Percentiles rank a stretch among this genome's conserved stretches.
Evolutionary conservation across 768 basidiomycete species (phyloP).

Genomic region (Tylopilus vinaceipallidus): DNA sequence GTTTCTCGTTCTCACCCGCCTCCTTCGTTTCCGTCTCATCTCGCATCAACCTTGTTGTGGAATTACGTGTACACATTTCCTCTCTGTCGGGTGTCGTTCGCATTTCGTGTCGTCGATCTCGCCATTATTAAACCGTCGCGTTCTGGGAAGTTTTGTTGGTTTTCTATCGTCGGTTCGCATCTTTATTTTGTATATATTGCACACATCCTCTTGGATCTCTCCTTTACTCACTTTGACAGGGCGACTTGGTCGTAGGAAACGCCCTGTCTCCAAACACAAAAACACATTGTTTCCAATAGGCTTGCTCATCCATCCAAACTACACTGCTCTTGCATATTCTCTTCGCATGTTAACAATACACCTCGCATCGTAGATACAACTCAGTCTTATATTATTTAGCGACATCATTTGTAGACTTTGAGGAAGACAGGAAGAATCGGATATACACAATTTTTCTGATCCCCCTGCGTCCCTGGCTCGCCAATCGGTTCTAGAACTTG

Average conservation of each 20-base stretch:
- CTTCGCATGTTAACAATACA: constrained; percentile 4
- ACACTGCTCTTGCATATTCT: constrained; percentile 1
- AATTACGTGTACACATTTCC: constrained; percentile 33
- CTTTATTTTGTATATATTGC: constrained; percentile 26
- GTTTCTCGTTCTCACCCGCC: constrained; percentile 6
- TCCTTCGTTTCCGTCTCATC: constrained; percentile 19
- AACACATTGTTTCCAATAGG: constrained; percentile 1
- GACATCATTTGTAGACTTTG: constrained; percentile 23
- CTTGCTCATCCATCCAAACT: background rate
- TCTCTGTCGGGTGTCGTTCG: constrained; percentile 15
- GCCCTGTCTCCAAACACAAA: background rate
- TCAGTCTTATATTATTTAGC: constrained; percentile 21
- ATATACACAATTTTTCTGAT: constrained; percentile 7
- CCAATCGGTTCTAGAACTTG: too few species aligned
- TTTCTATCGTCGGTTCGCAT: background rate
- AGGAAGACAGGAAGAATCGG: constrained; percentile 11
- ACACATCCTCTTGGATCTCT: background rate
- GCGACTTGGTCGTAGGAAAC: constrained; percentile 7
- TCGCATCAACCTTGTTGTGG: constrained; percentile 30
- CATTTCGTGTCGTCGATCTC: constrained; percentile 7
- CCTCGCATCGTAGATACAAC: constrained; percentile 14
- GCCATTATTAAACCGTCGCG: background rate
- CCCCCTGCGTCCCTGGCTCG: too few species aligned
- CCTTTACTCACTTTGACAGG: background rate
- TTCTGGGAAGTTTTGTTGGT: background rate